Base-by-base conservation (phyloP, 257 asterid genomes). In the Anisodus tanguticus region DNA sequence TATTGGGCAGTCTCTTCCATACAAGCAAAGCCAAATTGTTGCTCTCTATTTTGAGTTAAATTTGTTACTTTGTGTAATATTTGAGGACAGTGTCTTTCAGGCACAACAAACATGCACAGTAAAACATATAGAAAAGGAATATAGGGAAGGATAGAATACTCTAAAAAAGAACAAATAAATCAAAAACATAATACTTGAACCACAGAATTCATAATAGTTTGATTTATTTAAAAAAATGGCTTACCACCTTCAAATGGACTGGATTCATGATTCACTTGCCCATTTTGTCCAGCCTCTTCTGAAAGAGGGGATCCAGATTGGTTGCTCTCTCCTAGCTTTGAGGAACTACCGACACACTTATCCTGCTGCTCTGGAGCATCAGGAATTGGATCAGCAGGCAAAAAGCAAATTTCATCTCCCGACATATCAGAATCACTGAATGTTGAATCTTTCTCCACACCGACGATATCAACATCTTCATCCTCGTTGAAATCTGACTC, bases 371-470 rank as follows among this genome's bases (percentile, higher is more conserved):
- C 98, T 69, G 92, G 89, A 91, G 84, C 86, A 92, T 94, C 98
- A 1, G 93, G 94, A 82, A 86, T 79, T 12, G 98, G 98, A 59
- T 94, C 92, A 49, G 95, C 92, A 57, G 98, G 98, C 91, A 95
- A 90, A 90, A 89, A 95, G 80, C 94, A 84, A 67, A 94, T 82
- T 86, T 94, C 98, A 57, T 87, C 97, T 83, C 92, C 93, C 8
- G 98, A 95, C 90, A 90, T 88, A 87, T 95, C 98, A 19, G 98
- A 93, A 89, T 95, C 98, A 86, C 98, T 94, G 86, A 95, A 93
- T 81, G 92, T 84, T n/a, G 97, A 86, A 85, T 95, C 97, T 84
- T 89, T 92, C 89, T 95, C 98, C 83, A 87, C 83, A 13, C 92
- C 84, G 83, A 88, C 64, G 55, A 94, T 91, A 85, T 95, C 98